phyloP scores from a whole-genome alignment of 495 filamentous ascomycete species.

The Aspergillus baeticus region DNA sequence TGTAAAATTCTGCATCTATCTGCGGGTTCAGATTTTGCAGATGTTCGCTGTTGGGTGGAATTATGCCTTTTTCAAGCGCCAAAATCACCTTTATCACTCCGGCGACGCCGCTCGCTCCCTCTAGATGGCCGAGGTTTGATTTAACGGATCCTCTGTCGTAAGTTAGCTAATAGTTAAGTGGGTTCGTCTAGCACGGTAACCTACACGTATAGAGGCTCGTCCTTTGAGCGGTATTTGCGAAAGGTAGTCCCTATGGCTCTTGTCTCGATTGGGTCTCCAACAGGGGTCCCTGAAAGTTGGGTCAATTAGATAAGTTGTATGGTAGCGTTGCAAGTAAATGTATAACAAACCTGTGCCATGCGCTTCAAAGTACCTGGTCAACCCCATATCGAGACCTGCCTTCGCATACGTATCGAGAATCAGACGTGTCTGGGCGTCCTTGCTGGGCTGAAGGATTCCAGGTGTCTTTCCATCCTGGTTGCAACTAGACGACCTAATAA shows the following conservation, averaged over 20 bases:
- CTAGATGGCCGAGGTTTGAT: conserved; percentile 52
- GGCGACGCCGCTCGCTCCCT: conserved; percentile 57
- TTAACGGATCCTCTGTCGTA: neutral
- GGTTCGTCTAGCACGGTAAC: conserved; percentile 10
- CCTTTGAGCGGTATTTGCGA: conserved; percentile 24
- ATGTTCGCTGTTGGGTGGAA: conserved; percentile 31
- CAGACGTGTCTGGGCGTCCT: conserved; percentile 28
- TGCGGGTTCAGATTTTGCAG: conserved; percentile 33
- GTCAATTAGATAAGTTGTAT: too few relatives aligned
- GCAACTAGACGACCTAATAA: conserved; percentile 28
- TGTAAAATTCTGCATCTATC: conserved; percentile 10
- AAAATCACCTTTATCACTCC: conserved; percentile 59
- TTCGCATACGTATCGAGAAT: conserved; percentile 25
- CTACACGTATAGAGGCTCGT: conserved; percentile 51
- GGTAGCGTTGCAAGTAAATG: too few relatives aligned
- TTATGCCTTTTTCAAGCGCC: conserved; percentile 53
- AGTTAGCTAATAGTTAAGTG: neutral
- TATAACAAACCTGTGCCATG: conserved; percentile 18
- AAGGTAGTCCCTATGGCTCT: neutral
- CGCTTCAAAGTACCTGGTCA: conserved; percentile 33
- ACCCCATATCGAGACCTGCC: conserved; percentile 18
- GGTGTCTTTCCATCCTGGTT: conserved; percentile 40
- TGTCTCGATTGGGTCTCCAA: conserved; percentile 9
- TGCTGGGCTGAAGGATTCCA: conserved; percentile 31
- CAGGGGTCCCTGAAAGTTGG: neutral